These are phyloP conservation scores for Daldinia loculata DNA, from an alignment of 495 filamentous ascomycete genomes.

Conservation along the genomic window DNA sequence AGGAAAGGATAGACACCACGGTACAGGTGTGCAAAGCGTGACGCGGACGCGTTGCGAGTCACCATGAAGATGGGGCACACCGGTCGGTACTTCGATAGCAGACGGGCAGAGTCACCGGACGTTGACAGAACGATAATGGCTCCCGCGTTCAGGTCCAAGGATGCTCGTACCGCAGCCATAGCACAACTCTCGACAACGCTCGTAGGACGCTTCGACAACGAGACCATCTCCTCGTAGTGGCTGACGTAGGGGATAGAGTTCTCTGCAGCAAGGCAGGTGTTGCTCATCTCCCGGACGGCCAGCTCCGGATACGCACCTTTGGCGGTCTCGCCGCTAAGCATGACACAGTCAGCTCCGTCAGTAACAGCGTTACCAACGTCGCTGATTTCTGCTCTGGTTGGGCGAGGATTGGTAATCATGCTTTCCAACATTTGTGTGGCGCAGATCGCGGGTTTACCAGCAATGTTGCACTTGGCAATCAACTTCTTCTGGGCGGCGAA, in stretches of 20 bases:
- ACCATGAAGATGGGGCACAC: conserved; percentile 99
- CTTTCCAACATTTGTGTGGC: conserved; percentile 84
- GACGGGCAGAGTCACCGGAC: conserved; percentile 86
- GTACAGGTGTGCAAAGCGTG: conserved; percentile 93
- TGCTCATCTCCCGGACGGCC: conserved; percentile 96
- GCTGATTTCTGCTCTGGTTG: conserved; percentile 96
- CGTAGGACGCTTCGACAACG: conserved; percentile 79
- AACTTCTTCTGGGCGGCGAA: conserved; percentile 99
- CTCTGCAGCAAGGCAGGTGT: conserved; percentile 95
- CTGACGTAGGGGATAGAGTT: conserved; percentile 95
- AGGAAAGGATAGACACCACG: conserved; percentile 97
- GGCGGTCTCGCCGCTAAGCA: conserved; percentile 98
- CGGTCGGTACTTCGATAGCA: conserved; percentile 97
- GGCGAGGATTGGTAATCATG: conserved; percentile 99
- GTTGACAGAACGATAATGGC: conserved; percentile 95
- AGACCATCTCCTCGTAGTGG: conserved; percentile 93
- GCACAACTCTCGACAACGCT: conserved; percentile 89
- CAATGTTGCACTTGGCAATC: conserved; percentile 99
- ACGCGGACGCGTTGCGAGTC: conserved; percentile 82
- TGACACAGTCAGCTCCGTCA: conserved; percentile 98
- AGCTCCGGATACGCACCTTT: conserved; percentile 95
- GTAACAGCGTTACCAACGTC: conserved; percentile 98
- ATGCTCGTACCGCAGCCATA: conserved; percentile 94
- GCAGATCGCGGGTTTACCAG: conserved; percentile 97
- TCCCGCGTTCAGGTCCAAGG: conserved; percentile 92